Conservation (phyloP, 2,329 filamentous ascomycete species). For the Cercospora brassicicola region DNA sequence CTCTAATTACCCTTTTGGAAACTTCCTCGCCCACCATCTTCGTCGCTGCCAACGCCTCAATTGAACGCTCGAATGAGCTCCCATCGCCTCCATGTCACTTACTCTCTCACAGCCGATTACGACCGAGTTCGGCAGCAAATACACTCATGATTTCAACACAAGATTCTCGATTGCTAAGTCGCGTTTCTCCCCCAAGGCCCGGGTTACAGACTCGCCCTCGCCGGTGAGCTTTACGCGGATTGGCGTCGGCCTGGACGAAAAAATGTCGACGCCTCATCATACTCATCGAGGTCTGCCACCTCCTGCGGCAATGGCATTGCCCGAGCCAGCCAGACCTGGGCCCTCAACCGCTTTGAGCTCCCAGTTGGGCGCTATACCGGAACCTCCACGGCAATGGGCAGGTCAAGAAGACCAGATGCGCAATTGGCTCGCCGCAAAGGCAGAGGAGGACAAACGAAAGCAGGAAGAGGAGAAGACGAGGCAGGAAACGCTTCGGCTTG, state of each 20-base stretch:
- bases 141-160: slow-evolving; percentile 51
- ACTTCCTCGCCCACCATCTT: not conserved
- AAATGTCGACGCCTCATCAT: slow-evolving; percentile 55
- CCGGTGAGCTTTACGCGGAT: slow-evolving; percentile 44
- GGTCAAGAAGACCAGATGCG: slow-evolving; percentile 54
- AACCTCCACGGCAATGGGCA: slow-evolving; percentile 51
- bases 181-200: slow-evolving; percentile 44
- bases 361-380: slow-evolving; percentile 42
- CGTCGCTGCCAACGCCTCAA: slow-evolving; percentile 14
- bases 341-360: slow-evolving; percentile 42
- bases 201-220: slow-evolving; percentile 39
- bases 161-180: slow-evolving; percentile 42
- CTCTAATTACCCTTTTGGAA: not conserved
- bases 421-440: slow-evolving; percentile 53
- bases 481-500: slow-evolving; percentile 51
- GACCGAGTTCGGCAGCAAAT: slow-evolving; percentile 50
- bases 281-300: slow-evolving; percentile 56
- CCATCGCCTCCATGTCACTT: slow-evolving; percentile 48
- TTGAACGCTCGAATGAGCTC: slow-evolving; percentile 19
- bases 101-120: slow-evolving; percentile 52
- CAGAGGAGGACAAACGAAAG: slow-evolving; percentile 54
- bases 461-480: slow-evolving; percentile 57
- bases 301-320: slow-evolving; percentile 54
- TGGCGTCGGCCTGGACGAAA: slow-evolving; percentile 41
- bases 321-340: slow-evolving; percentile 47